Evolutionary conservation across 805 yeast genomes (phyloP), one percentile per base, ranked within the genome.

Genomic region (Ogataea minuta): DNA sequence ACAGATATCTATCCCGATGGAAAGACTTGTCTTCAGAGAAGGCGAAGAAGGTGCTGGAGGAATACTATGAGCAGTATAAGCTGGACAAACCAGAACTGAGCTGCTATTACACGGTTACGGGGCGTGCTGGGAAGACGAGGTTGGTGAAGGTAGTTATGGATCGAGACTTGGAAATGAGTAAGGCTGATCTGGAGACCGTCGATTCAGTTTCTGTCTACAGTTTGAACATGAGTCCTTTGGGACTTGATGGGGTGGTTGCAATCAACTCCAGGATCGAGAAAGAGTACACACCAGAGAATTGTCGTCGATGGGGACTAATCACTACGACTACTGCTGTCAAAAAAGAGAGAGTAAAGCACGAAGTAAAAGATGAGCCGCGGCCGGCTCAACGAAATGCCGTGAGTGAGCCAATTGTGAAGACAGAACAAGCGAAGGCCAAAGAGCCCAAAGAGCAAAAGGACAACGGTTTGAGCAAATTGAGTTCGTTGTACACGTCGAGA

Each of bases 301-400:
- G 53, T 34, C 34, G 20, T 2, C 43, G 41, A 15, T 58, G 62
- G 55, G 64, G 60, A 4, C 34, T 56, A 2, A 46, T 58, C 15
- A 41, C 39, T 19, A 49, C 60, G 2, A 26, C 36, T 4, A 44
- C 53, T 6, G 49, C 49, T 7, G 31, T 29, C 34, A 28, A 30
- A 36, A 31, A 12, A 14, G 41, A 36, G 12, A 12, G 9, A n/a
- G 36, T 14, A 23, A 19, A 20, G 8, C 21, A 19, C 5, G 25
- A 27, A 13, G 16, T 36, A 28, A 31, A 11, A 11, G 20, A 11
- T 12, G 16, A 37, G 8, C 31, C 43, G 6, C 45, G 49, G 21
- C 50, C 61, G 7, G 39, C 50, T 1, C 37, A 47, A 6, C 39
- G 56, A 21, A 49, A 37, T 12, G 35, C 54, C 3, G 37, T 30